Evolutionary conservation across 768 basidiomycete species (phyloP).

Genomic region (Termitomyces sp.): DNA sequence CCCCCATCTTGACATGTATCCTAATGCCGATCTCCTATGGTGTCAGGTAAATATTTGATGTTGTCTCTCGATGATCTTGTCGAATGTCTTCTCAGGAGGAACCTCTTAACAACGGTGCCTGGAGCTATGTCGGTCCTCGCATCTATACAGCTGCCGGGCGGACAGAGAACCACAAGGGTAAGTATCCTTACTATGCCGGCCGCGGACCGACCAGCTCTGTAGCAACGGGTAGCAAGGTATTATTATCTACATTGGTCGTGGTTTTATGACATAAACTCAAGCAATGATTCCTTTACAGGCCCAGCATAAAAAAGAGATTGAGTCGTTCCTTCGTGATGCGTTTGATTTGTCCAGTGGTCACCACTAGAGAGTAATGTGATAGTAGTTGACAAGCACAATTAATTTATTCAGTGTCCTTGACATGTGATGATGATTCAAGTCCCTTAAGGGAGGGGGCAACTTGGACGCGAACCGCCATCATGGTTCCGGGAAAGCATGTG

Average conservation of each 20-base stretch:
- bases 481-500: no score
- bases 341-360: slow-evolving; percentile 32
- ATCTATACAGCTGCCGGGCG: slow-evolving; percentile 90
- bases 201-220: slow-evolving; percentile 89
- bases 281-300: slow-evolving; percentile 30
- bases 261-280: not conserved
- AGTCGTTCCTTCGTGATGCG: slow-evolving; percentile 60
- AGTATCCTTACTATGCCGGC: slow-evolving; percentile 89
- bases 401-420: no score
- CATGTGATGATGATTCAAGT: no score
- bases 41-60: no score
- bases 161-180: slow-evolving; percentile 86
- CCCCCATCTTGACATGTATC: slow-evolving; percentile 93
- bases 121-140: slow-evolving; percentile 93
- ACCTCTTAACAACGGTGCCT: slow-evolving; percentile 95
- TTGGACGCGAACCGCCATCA: no score
- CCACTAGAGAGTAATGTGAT: not conserved
- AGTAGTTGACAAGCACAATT: not conserved
- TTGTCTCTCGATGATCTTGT: not conserved
- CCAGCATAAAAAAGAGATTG: slow-evolving; percentile 90
- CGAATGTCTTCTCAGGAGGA: slow-evolving; percentile 54
- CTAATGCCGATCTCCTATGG: slow-evolving; percentile 92
- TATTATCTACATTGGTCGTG: not conserved
- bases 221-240: slow-evolving; percentile 86
- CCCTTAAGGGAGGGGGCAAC: no score